Evolutionary conservation across 306 rosid species (phyloP).

Genomic region (Acacia acuminata): DNA sequence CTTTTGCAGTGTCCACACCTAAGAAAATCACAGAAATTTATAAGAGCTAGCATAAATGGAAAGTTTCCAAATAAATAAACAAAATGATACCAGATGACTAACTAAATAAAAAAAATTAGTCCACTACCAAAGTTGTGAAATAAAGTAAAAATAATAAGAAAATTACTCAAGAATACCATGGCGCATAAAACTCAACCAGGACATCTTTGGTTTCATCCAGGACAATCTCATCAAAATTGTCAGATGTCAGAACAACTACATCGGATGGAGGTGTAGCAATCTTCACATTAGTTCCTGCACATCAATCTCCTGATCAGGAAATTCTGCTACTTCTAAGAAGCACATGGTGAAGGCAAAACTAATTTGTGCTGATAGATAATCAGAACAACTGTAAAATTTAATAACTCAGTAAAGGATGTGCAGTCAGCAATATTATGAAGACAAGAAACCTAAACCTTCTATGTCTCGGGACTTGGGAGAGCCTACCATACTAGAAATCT

Average conservation of each 20-base stretch:
- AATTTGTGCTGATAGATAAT: slow-evolving; percentile 15
- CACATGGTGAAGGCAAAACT: slow-evolving; percentile 9
- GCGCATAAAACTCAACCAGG: slow-evolving; percentile 98
- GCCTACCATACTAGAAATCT: slow-evolving; percentile 6
- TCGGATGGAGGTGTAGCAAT: slow-evolving; percentile 72
- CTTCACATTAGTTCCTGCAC: slow-evolving; percentile 92
- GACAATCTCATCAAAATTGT: slow-evolving; percentile 78
- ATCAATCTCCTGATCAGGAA: slow-evolving; percentile 31
- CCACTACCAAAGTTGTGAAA: background rate
- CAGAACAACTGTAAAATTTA: slow-evolving; percentile 12
- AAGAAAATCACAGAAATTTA: slow-evolving; percentile 33
- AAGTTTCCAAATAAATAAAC: slow-evolving; percentile 3
- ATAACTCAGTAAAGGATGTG: background rate
- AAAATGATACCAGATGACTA: slow-evolving; percentile 4
- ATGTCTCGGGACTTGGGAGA: slow-evolving; percentile 3
- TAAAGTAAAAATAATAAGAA: slow-evolving; percentile 13
- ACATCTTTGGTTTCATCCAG: slow-evolving; percentile 86
- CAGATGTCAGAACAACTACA: slow-evolving; percentile 73
- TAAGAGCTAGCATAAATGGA: slow-evolving; percentile 21
- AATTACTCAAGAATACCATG: slow-evolving; percentile 59
- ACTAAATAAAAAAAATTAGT: background rate
- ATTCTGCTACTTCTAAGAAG: background rate
- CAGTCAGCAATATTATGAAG: slow-evolving; percentile 7
- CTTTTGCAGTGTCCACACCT: slow-evolving; percentile 99
- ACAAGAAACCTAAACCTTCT: slow-evolving; percentile 16